Percentiles rank a stretch among this genome's conserved stretches.
Evolutionary conservation across 208 protist species (phyloP).

Genomic region (Phytomonas sp.): DNA sequence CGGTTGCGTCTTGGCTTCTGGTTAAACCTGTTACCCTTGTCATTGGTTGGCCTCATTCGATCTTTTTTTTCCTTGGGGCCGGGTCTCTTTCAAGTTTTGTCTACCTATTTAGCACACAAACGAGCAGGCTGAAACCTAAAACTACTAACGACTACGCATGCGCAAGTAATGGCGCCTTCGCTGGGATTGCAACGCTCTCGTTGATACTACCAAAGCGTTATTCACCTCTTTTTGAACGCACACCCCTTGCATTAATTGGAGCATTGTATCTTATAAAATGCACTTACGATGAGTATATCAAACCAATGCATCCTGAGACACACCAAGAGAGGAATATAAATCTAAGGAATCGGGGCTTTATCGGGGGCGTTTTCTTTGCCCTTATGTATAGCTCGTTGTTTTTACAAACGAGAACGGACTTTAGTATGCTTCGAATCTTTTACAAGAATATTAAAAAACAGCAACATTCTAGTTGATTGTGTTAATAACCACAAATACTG

Average conservation of each 20-base stretch:
- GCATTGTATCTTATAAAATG: conserved; percentile 62
- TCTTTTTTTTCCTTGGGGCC: conserved; percentile 52
- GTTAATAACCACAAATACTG: background rate
- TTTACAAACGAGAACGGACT: conserved; percentile 44
- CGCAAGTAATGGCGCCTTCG: conserved; percentile 74
- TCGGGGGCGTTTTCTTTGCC: conserved; percentile 75
- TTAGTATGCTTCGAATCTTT: conserved; percentile 19
- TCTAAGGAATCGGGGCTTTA: conserved; percentile 73
- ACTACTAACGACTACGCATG: conserved; percentile 49
- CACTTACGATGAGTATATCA: conserved; percentile 75
- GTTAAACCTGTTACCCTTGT: conserved; percentile 50
- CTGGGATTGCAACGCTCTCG: conserved; percentile 58
- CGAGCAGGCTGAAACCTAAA: conserved; percentile 36
- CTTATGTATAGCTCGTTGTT: conserved; percentile 66
- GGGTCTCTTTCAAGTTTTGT: conserved; percentile 79
- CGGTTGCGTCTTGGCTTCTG: conserved; percentile 34
- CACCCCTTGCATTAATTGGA: conserved; percentile 38
- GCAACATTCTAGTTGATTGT: background rate
- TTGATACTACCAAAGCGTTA: conserved; percentile 58
- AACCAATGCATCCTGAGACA: conserved; percentile 44
- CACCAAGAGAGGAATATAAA: conserved; percentile 41
- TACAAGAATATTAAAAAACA: conserved; percentile 24
- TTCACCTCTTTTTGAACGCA: conserved; percentile 43
- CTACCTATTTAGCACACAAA: conserved; percentile 59
- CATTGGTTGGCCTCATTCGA: conserved; percentile 48